Conservation (phyloP, 2,329 filamentous ascomycete species). For the Cercospora nicotianae region DNA sequence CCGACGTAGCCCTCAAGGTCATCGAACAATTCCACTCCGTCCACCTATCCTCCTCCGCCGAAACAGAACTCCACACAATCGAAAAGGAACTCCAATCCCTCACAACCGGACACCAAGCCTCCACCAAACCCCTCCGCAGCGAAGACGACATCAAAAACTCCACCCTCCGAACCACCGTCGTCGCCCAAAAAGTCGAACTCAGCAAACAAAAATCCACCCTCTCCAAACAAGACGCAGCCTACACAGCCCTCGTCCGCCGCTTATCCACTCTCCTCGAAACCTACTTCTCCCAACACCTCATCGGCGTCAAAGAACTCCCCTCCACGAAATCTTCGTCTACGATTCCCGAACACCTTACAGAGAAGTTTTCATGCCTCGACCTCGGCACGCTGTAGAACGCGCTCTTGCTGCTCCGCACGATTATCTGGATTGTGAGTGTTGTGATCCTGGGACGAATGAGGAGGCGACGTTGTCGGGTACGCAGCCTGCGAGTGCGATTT, state of each 20-base stretch:
- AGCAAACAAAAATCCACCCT: slow-evolving; percentile 72
- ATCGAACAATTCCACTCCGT: slow-evolving; percentile 29
- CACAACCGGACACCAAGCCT: slow-evolving; percentile 20
- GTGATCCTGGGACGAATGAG: slow-evolving; percentile 47
- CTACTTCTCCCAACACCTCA: slow-evolving; percentile 50
- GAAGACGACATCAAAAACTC: slow-evolving; percentile 71
- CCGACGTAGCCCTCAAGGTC: slow-evolving; percentile 53
- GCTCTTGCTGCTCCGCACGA: slow-evolving; percentile 72
- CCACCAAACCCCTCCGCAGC: slow-evolving; percentile 60
- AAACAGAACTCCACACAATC: slow-evolving; percentile 10
- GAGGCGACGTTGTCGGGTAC: slow-evolving; percentile 56
- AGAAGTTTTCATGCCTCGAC: slow-evolving; percentile 73
- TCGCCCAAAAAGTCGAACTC: slow-evolving; percentile 78
- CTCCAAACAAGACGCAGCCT: slow-evolving; percentile 68
- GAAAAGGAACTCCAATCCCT: slow-evolving; percentile 30
- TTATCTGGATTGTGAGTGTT: slow-evolving; percentile 74
- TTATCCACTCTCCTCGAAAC: slow-evolving; percentile 54
- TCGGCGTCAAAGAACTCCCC: slow-evolving; percentile 56
- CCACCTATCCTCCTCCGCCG: slow-evolving; percentile 3
- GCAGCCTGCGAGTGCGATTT: slow-evolving; percentile 68
- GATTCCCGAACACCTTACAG: slow-evolving; percentile 68
- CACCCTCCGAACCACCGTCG: slow-evolving; percentile 72
- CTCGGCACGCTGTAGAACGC: slow-evolving; percentile 68
- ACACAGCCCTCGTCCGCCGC: slow-evolving; percentile 64
- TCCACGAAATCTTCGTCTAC: slow-evolving; percentile 75